Base-by-base conservation (phyloP, 2,329 filamentous ascomycete genomes). In the Rugonectria rugulosa region DNA sequence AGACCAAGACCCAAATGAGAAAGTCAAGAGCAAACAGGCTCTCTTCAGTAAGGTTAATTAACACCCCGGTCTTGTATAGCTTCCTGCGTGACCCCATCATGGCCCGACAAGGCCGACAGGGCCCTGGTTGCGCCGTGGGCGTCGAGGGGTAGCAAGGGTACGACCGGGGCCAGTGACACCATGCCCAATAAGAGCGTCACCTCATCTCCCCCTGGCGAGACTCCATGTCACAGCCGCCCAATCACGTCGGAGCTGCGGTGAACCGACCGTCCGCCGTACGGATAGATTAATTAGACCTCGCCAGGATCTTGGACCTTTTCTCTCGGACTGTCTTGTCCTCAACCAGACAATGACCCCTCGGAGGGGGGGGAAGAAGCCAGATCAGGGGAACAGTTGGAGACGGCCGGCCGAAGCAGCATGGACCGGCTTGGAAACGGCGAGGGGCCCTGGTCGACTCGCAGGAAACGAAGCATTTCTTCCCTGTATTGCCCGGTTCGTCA, bases 151-250 rank as follows among this genome's bases (percentile, higher is more conserved):
- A 43, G 43, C 38, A 40, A 24, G 40, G 38, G n/a, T 32, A 56
- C 55, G 40, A 55, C 57, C 53, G 66, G 59, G 63, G 64, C 60
- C 15, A 12, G 65, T 64, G 57, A 59, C 41, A 61, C 65, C 24
- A 44, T 58, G 44, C 45, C 68, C 68, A 70, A 70, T 71, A 58
- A 67, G 51, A 51, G 21, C 45, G 37, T 34, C 46, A 44, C 20
- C 45, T 64, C 50, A 61, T 63, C 57, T 64, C 63, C 62, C 63
- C 63, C 61, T 63, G 45, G 59, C 20, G 21, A 31, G 10, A 21
- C 62, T 56, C 61, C 44, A 53, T n/a, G 20, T 17, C 7, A 17
- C 38, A 42, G 37, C 55, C 55, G 47, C 66, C n/a, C 66, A 68
- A 68, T 68, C 64, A 43, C 31, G 44, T 52, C 12, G 32, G 47